These are phyloP conservation scores for Oryza rufipogon DNA, from an alignment of 176 grass and related monocot genomes.

Conservation along the genomic window DNA sequence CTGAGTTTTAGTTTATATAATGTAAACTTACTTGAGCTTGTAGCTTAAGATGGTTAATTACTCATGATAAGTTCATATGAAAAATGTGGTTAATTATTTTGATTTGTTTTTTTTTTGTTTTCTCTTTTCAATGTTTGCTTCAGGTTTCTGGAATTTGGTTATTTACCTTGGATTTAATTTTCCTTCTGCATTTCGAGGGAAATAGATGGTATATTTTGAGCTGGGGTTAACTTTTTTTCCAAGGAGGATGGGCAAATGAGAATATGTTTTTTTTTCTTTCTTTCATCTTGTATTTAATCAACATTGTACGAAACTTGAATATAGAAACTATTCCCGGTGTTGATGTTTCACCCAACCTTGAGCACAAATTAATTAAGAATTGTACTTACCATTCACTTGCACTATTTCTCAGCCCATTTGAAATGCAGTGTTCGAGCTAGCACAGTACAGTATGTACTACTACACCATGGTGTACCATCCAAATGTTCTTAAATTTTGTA, in stretches of 20 bases:
- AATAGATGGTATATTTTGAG: conserved; percentile 2
- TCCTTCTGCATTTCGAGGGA: background rate
- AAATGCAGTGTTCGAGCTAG: background rate
- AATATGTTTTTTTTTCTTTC: background rate
- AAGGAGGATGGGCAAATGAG: background rate
- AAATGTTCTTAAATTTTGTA: background rate
- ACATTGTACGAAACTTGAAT: background rate
- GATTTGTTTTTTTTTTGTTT: background rate
- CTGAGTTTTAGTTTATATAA: background rate
- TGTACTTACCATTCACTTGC: background rate
- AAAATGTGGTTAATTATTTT: background rate
- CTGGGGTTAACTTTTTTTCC: background rate
- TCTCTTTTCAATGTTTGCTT: background rate
- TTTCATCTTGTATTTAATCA: background rate
- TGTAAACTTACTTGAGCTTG: background rate
- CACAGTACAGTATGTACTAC: background rate
- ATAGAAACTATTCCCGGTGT: background rate
- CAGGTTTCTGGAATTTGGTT: background rate
- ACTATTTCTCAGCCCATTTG: background rate
- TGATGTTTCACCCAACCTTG: background rate
- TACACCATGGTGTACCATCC: background rate
- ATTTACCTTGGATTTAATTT: background rate
- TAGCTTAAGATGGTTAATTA: background rate
- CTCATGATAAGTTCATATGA: background rate
- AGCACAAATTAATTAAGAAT: background rate